Evolutionary conservation across 495 filamentous ascomycete genomes (phyloP), one percentile per base, ranked within the genome.

Genomic region (Bombardia bombarda): DNA sequence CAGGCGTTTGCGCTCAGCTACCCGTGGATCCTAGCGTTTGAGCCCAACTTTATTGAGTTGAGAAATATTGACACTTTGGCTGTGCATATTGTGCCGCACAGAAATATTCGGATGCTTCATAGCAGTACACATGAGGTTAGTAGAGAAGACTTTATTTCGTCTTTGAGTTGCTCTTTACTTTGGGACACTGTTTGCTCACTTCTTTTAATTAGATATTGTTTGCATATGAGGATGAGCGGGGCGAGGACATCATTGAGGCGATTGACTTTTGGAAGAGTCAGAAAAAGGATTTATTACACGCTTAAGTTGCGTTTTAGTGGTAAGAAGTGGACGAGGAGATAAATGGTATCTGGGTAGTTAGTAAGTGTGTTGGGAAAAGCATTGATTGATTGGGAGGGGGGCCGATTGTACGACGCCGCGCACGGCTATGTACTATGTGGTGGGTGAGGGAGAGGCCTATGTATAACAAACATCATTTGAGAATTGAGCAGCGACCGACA

Each of bases 11-110:
- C 93, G 0, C 76, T 97, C 28, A 93, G 86, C 28, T 86, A 90
- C 56, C 90, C 90, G 42, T 99, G 90, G 73, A 93, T 99, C 34
- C 68, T 99, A 50, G 93, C 93, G 4, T 99, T 99, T 60, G 93
- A 99, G 66, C 84, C 89, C n/a, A 95, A 89, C 56, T 99, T 99
- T 56, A 86, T 99, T 47, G 93, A 99, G 65, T 86, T 99, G 52
- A 72, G 93, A 53, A 82, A 94, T 56, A 86, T 96, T 50, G 93
- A 97, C 57, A 95, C 85, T 16, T 84, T 86, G 44, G 85, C 86
- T 32, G 87, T 95, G 45, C 85, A 95, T 67, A 95, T 99, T 51
- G 81, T 95, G 56, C 94, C 88, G 34, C 87, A 87, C 45, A 92
- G 83, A 70, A 95, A 94, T 51, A 92, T 96, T 53, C 77, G 93